Evolutionary conservation across 306 rosid genomes (phyloP).

Genomic region (Benincasa hispida): DNA sequence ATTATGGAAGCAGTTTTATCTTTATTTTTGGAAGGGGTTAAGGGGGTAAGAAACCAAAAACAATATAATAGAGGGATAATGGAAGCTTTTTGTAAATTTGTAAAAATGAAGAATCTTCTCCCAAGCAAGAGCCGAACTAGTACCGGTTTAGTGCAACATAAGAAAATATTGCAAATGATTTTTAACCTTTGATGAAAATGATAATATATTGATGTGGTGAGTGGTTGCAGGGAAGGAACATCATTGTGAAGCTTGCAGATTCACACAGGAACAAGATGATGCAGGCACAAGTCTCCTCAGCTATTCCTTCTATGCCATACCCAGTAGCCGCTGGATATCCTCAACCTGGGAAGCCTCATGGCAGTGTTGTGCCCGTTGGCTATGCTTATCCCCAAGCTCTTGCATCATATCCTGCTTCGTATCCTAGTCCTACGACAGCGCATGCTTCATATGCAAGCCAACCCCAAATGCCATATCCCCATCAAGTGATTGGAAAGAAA

Average conservation of each 20-base stretch:
- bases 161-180: neutral
- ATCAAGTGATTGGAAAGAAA: constrained; percentile 28
- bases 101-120: neutral
- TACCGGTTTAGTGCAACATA: neutral
- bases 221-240: constrained; percentile 56
- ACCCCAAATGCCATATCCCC: constrained; percentile 39
- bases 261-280: constrained; percentile 46
- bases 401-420: constrained; percentile 42
- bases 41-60: neutral
- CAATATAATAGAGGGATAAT: neutral
- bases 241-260: constrained; percentile 63
- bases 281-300: constrained; percentile 27
- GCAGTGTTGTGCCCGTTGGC: constrained; percentile 20
- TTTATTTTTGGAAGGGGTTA: neutral
- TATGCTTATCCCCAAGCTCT: constrained; percentile 44
- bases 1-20: neutral
- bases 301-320: constrained; percentile 37
- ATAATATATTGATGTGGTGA: neutral
- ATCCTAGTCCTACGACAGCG: constrained; percentile 30
- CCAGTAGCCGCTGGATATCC: constrained; percentile 42
- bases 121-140: neutral
- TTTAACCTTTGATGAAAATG: neutral
- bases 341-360: constrained; percentile 46
- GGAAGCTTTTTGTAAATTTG: no score
- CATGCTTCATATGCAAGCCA: constrained; percentile 36